These are phyloP conservation scores for Emmonsia crescens DNA, from an alignment of 2,329 filamentous ascomycete species.

Conservation along the genomic window DNA sequence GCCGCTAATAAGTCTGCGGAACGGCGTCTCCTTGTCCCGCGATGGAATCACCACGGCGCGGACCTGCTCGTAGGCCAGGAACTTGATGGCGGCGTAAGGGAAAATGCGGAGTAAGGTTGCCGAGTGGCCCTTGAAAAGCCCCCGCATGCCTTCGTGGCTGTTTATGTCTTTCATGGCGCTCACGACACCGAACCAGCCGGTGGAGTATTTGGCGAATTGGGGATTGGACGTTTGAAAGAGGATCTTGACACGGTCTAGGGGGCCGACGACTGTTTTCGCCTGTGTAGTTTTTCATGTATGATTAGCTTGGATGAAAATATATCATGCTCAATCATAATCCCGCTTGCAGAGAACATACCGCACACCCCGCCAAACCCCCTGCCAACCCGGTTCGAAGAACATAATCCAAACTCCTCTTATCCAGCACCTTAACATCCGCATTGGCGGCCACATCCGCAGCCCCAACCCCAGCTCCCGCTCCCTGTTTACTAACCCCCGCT, in stretches of 20 bases:
- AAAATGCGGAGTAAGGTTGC: conserved; percentile 91
- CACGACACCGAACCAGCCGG: conserved; percentile 76
- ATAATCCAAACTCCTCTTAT: conserved; percentile 73
- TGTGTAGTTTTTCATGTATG: conserved; percentile 27
- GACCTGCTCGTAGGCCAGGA: conserved; percentile 94
- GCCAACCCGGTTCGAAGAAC: conserved; percentile 72
- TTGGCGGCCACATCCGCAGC: background rate
- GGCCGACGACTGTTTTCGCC: conserved; percentile 93
- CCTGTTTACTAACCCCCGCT: background rate
- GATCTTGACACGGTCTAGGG: conserved; percentile 95
- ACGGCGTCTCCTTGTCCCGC: conserved; percentile 64
- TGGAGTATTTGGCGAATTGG: conserved; percentile 84
- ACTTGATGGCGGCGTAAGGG: conserved; percentile 95
- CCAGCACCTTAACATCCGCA: conserved; percentile 35
- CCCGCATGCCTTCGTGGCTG: conserved; percentile 56
- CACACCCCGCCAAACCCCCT: conserved; percentile 83
- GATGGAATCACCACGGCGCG: conserved; percentile 64
- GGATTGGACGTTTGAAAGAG: conserved; percentile 94
- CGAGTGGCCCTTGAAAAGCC: conserved; percentile 87
- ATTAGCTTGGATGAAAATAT: conserved; percentile 4
- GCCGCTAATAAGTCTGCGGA: conserved; percentile 49
- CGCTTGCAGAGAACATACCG: conserved; percentile 47
- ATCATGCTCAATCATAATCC: too few relatives aligned
- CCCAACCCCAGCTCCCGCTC: background rate
- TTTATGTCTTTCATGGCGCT: conserved; percentile 78